Base-by-base conservation (phyloP, 2,329 filamentous ascomycete genomes). In the Exserohilum rostratum region DNA sequence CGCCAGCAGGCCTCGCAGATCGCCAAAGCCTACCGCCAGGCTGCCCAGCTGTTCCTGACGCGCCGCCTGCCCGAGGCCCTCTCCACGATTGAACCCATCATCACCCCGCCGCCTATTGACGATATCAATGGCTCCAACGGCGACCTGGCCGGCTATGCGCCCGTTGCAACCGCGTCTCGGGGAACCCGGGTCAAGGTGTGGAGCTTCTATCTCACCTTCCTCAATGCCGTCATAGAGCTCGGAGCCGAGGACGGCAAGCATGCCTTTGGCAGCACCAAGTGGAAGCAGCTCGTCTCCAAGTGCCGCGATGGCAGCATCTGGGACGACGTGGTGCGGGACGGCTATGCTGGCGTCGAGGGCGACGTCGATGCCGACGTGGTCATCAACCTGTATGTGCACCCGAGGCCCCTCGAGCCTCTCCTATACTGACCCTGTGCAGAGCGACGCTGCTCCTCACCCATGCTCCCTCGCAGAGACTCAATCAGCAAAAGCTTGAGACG, bases 291-390 rank as follows among this genome's bases (percentile, higher is more conserved):
- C 61, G 91, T 91, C 57, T 82, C 85, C 58, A 95, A 92, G 75
- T 93, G 96, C 20, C 87, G 93, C 59, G 91, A 96, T 53, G 95
- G 95, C 53, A 86, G 87, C 40, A 84, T 98, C n/a, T 99, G 95
- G 95, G 91, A 97, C 61, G 90, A 96, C 61, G 90, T 98, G 2
- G 89, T 96, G 53, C 84, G 85, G 64, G 87, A 91, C 70, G 93
- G 93, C 6, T 98, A 98, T 76, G 88, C 90, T 65, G 92, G 92
- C 22, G 82, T 88, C 45, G 93, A 98, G 76, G 92, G 90, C 15
- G 90, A 93, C 60, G 91, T 98, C 11, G 95, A 99, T 76, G 87
- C 91, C 1, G 95, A 99, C 69, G 93, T 99, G 6, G 91, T 99
- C 22, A 90, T 93, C 57, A 93, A 93, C 67, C 75, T 96, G 89